Conservation (phyloP, 2,329 filamentous ascomycete genomes). For the Corinectria fuckeliana region DNA sequence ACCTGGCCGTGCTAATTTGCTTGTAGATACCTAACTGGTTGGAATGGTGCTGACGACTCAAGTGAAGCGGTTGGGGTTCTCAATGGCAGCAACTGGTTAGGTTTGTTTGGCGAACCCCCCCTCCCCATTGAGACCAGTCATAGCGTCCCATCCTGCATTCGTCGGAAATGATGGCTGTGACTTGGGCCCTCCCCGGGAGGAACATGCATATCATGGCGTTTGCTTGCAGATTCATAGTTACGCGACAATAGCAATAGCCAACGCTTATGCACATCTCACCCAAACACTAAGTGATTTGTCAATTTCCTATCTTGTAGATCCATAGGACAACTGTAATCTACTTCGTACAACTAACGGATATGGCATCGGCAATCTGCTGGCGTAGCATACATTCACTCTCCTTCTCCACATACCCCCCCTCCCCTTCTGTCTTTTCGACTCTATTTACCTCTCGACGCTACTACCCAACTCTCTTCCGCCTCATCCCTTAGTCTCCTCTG, state of each 20-base stretch:
- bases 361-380: too few species aligned
- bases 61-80: too few species aligned
- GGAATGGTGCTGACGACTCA: too few species aligned
- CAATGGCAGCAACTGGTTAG: too few species aligned
- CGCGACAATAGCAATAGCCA: too few species aligned
- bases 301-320: not conserved
- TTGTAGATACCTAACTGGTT: too few species aligned
- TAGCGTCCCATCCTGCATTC: not conserved
- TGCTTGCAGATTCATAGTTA: constrained; percentile 2
- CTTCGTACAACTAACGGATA: too few species aligned
- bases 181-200: constrained; percentile 20
- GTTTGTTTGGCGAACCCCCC: too few species aligned
- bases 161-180: constrained; percentile 32
- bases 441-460: not conserved
- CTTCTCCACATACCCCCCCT: not conserved
- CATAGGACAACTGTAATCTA: too few species aligned
- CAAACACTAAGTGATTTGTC: too few species aligned
- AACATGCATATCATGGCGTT: constrained; percentile 29
- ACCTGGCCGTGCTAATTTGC: too few species aligned
- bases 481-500: constrained; percentile 8
- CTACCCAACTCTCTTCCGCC: constrained; percentile 10
- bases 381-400: not conserved
- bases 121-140: too few species aligned
- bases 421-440: not conserved
- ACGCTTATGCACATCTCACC: constrained; percentile 2